phyloP scores from a whole-genome alignment of 441 rosid genomes.

The Adansonia gregorii region DNA sequence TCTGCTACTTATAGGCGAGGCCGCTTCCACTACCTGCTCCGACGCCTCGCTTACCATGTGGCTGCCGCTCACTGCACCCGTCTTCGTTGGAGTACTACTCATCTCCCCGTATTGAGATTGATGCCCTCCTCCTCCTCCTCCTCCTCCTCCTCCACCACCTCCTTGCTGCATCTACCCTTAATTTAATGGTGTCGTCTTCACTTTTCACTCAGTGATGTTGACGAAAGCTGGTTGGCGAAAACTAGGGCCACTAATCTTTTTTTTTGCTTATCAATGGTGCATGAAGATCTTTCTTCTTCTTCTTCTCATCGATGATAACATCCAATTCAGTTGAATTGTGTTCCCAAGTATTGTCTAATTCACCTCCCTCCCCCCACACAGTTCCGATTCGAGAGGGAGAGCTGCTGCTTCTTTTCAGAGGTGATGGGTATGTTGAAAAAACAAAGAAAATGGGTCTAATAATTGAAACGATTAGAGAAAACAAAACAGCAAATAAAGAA shows the following conservation, averaged over 20 bases:
- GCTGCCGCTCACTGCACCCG: slow-evolving; percentile 22
- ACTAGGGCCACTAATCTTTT: not conserved
- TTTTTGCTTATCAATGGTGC: not conserved
- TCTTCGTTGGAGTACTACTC: slow-evolving; percentile 18
- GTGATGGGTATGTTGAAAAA: slow-evolving; percentile 7
- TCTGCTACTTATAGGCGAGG: slow-evolving; percentile 86
- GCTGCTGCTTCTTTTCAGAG: not conserved
- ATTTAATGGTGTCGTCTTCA: not conserved
- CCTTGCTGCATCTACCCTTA: slow-evolving; percentile 52
- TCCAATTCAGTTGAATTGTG: not conserved
- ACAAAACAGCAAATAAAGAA: not conserved
- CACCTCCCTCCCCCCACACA: not conserved
- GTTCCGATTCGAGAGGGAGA: not conserved
- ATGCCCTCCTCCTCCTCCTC: slow-evolving; percentile 30
- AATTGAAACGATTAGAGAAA: not conserved
- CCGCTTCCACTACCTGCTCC: slow-evolving; percentile 55
- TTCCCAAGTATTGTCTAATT: not conserved
- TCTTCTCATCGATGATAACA: slow-evolving; percentile 15
- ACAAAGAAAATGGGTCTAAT: not conserved
- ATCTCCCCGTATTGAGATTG: slow-evolving; percentile 37
- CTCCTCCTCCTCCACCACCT: slow-evolving; percentile 38
- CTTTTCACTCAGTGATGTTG: not conserved
- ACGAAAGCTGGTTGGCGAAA: not conserved
- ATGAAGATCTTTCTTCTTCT: slow-evolving; percentile 22
- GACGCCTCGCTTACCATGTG: slow-evolving; percentile 24